A percentile compares a stretch with the other conserved stretches of the same genome.
Conservation (phyloP, 2,329 filamentous ascomycete species). For the Verticillium longisporum region DNA sequence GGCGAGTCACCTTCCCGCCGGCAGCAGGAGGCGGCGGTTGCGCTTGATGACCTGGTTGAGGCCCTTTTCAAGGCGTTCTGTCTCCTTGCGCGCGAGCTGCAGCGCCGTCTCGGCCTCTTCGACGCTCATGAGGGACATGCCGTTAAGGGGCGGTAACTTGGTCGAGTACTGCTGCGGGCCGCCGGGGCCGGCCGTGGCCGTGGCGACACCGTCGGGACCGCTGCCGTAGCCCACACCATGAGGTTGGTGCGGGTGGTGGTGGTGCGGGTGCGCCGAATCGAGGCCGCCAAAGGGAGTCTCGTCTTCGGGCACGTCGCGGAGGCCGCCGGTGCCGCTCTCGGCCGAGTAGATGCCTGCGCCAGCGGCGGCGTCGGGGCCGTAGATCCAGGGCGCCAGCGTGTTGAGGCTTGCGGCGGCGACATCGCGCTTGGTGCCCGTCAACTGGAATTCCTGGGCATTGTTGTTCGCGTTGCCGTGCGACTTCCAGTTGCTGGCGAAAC, state of each 20-base stretch:
- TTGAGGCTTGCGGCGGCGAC: slow-evolving; percentile 44
- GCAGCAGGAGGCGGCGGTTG: slow-evolving; percentile 46
- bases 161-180: not conserved
- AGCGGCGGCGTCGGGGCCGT: slow-evolving; percentile 36
- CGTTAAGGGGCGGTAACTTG: slow-evolving; percentile 27
- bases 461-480: slow-evolving; percentile 6
- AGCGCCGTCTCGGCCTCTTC: slow-evolving; percentile 57
- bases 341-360: slow-evolving; percentile 34
- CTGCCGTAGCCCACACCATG: not conserved
- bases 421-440: slow-evolving; percentile 28
- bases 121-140: slow-evolving; percentile 51
- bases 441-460: slow-evolving; percentile 3
- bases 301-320: slow-evolving; percentile 12
- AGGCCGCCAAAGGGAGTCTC: slow-evolving; percentile 12
- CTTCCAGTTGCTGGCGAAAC: slow-evolving; percentile 20
- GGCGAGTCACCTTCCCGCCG: not conserved
- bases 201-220: not conserved
- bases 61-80: slow-evolving; percentile 55
- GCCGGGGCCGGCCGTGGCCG: not conserved
- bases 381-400: slow-evolving; percentile 50
- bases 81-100: slow-evolving; percentile 46
- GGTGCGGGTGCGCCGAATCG: slow-evolving; percentile 7
- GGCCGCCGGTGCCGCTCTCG: slow-evolving; percentile 10
- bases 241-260: slow-evolving; percentile 2
- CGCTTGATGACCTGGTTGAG: slow-evolving; percentile 53